phyloP scores from a whole-genome alignment of 371 early-diverging fungal species.

The Mortierella sp. region DNA sequence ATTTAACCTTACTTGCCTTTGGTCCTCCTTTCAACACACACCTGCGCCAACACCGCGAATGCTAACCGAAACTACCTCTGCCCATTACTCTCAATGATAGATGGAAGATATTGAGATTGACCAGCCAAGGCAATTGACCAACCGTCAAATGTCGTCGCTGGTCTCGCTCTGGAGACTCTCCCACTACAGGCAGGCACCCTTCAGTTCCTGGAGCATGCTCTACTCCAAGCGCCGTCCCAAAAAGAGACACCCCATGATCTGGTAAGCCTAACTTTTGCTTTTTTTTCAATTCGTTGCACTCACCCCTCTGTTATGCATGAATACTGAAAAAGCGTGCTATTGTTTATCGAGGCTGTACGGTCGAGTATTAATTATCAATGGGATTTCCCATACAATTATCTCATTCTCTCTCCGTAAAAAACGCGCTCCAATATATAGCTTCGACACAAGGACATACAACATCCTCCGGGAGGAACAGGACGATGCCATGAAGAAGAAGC shows the following conservation, averaged over 20 bases:
- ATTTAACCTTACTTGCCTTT: background rate
- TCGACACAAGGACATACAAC: constrained; percentile 42
- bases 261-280: constrained; percentile 28
- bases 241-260: constrained; percentile 34
- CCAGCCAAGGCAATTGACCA: constrained; percentile 29
- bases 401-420: too few species aligned
- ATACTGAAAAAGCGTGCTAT: background rate
- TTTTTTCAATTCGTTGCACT: too few species aligned
- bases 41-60: too few species aligned
- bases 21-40: background rate
- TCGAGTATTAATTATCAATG: background rate
- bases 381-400: too few species aligned
- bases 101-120: constrained; percentile 27
- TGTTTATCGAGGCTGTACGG: background rate
- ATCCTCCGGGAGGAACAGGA: constrained; percentile 27
- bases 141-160: constrained; percentile 33
- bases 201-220: constrained; percentile 54
- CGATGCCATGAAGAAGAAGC: constrained; percentile 24
- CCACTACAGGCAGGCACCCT: constrained; percentile 50
- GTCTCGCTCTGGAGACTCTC: constrained; percentile 38
- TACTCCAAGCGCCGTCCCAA: constrained; percentile 33
- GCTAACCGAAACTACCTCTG: background rate
- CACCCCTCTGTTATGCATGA: too few species aligned
- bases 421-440: constrained; percentile 13
- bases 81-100: background rate